phyloP scores from a whole-genome alignment of 2,329 filamentous ascomycete genomes.

The Samsoniella hepiali region DNA sequence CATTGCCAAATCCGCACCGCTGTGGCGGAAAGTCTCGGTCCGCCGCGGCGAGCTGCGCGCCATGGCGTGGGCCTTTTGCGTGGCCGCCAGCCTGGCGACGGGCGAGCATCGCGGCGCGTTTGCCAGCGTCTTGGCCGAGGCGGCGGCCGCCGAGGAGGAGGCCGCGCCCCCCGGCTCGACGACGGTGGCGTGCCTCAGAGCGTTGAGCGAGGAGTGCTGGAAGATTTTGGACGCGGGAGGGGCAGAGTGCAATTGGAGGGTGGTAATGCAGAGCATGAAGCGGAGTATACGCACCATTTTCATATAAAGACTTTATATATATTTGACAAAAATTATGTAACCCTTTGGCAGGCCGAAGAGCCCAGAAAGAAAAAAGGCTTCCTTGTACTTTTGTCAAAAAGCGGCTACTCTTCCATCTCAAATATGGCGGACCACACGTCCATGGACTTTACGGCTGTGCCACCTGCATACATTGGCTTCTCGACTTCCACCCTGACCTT shows the following conservation, averaged over 20 bases:
- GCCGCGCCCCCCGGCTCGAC: no score
- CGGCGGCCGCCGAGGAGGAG: background rate
- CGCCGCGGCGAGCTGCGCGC: background rate
- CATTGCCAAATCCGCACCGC: background rate
- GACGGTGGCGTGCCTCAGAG: background rate
- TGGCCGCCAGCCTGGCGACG: background rate
- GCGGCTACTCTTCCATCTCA: background rate
- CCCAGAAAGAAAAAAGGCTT: no score
- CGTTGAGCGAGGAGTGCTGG: background rate
- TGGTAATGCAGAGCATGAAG: background rate
- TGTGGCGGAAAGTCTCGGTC: background rate
- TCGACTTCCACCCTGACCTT: background rate
- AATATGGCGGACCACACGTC: background rate
- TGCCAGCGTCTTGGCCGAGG: background rate
- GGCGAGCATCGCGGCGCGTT: background rate
- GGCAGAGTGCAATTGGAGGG: background rate
- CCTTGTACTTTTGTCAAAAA: no score
- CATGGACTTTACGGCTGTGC: background rate
- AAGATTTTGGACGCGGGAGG: background rate
- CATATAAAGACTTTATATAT: background rate
- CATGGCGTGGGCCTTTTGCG: conserved; percentile 5
- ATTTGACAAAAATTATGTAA: no score
- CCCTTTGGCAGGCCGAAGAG: no score
- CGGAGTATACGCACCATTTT: background rate
- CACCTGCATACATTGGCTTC: background rate